Conservation (phyloP, 116 monocot species). For the Zostera marina region DNA sequence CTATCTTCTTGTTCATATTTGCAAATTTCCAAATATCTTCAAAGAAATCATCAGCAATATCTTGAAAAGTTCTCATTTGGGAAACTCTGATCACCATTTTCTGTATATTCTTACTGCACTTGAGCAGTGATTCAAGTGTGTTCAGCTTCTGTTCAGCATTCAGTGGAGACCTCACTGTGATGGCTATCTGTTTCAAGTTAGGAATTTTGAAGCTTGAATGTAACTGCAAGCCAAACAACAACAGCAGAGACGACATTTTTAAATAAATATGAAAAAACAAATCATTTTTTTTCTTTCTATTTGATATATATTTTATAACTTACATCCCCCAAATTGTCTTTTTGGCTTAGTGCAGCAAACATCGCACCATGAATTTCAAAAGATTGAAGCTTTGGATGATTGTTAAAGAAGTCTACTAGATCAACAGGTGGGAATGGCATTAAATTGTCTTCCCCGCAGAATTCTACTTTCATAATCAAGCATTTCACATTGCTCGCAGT, state of each 20-base stretch:
- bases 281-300: not conserved
- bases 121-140: conserved; percentile 52
- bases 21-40: conserved; percentile 70
- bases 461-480: conserved; percentile 89
- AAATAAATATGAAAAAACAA: not conserved
- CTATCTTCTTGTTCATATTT: conserved; percentile 28
- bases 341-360: conserved; percentile 90
- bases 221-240: conserved; percentile 37
- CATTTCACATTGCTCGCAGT: conserved; percentile 60
- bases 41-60: conserved; percentile 78
- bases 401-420: conserved; percentile 85
- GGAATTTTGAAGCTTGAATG: conserved; percentile 55
- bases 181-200: conserved; percentile 50
- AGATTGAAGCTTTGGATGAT: conserved; percentile 47
- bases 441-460: conserved; percentile 70
- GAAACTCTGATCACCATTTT: conserved; percentile 69
- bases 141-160: conserved; percentile 89
- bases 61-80: conserved; percentile 79
- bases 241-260: not conserved
- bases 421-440: conserved; percentile 73
- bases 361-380: conserved; percentile 98
- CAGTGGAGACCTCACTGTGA: conserved; percentile 82
- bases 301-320: conserved; percentile 5
- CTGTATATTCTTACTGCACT: conserved; percentile 29
- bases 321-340: conserved; percentile 67